Evolutionary conservation across 2,329 filamentous ascomycete genomes (phyloP).

Genomic region (Didymosphaeria variabile): DNA sequence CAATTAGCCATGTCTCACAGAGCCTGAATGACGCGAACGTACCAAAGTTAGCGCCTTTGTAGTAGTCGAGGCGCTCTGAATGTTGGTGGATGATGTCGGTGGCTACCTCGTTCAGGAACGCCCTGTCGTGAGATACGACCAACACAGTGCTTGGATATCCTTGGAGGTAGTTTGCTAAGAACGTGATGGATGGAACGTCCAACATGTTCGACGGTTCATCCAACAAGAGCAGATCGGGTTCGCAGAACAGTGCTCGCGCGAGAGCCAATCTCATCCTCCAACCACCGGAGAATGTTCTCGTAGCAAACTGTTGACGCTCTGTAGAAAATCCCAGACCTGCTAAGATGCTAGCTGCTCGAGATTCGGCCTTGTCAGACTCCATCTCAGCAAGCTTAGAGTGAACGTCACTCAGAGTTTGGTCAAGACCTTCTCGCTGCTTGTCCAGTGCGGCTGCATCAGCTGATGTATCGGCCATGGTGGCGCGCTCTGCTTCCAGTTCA

Average conservation of each 20-base stretch:
- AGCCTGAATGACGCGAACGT: slow-evolving; percentile 27
- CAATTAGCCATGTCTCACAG: slow-evolving; percentile 17
- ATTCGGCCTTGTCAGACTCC: slow-evolving; percentile 98
- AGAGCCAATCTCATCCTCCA: slow-evolving; percentile 98
- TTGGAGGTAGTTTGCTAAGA: slow-evolving; percentile 95
- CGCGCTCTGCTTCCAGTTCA: slow-evolving; percentile 78
- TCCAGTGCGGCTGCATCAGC: slow-evolving; percentile 87
- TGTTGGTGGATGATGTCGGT: slow-evolving; percentile 99
- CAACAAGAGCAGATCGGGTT: slow-evolving; percentile 92
- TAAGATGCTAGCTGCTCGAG: slow-evolving; percentile 92
- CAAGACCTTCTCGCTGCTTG: slow-evolving; percentile 85
- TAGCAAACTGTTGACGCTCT: slow-evolving; percentile 90
- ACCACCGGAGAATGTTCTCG: slow-evolving; percentile 98
- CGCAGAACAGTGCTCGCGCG: slow-evolving; percentile 95
- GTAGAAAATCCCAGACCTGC: slow-evolving; percentile 96
- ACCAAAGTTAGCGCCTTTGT: slow-evolving; percentile 93
- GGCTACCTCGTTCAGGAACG: slow-evolving; percentile 98
- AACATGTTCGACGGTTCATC: slow-evolving; percentile 99
- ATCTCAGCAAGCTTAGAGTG: slow-evolving; percentile 94
- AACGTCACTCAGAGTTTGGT: slow-evolving; percentile 89
- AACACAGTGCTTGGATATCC: slow-evolving; percentile 92
- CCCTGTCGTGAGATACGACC: slow-evolving; percentile 98
- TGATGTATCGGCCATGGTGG: slow-evolving; percentile 88
- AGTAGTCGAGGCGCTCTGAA: slow-evolving; percentile 96
- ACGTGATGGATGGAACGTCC: slow-evolving; percentile 99